Percentiles rank a stretch among this genome's conserved stretches.
phyloP scores from a whole-genome alignment of 176 grass and related monocot genomes.

The Rhipidocladum racemiflorum region DNA sequence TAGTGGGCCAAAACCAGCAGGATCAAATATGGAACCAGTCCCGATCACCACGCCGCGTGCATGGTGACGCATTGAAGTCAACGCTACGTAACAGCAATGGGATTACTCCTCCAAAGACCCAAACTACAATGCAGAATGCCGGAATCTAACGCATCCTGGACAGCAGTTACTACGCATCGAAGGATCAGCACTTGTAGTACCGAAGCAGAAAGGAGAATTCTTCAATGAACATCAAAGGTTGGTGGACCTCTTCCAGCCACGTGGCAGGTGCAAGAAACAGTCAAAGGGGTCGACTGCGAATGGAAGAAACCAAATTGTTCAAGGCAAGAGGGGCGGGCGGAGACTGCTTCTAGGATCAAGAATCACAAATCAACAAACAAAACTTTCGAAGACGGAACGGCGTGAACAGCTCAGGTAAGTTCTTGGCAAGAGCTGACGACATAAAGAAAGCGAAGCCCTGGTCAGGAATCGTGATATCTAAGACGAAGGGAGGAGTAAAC shows the following conservation, averaged over 20 bases:
- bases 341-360: background rate
- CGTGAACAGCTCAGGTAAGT: too few species aligned
- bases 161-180: background rate
- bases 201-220: background rate
- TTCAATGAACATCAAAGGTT: constrained; percentile 16
- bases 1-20: background rate
- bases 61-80: background rate
- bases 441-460: background rate
- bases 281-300: constrained; percentile 12
- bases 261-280: constrained; percentile 18
- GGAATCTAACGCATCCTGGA: background rate
- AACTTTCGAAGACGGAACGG: too few species aligned
- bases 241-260: constrained; percentile 23
- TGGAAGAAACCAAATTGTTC: background rate
- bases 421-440: background rate
- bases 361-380: background rate
- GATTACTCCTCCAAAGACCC: background rate
- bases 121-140: background rate
- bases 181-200: background rate
- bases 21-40: background rate
- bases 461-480: background rate
- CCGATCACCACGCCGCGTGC: background rate
- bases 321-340: background rate
- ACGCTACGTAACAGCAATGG: background rate
- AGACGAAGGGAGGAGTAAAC: background rate